Evolutionary conservation across 768 basidiomycete genomes (phyloP).

Genomic region (Rossbeevera mucosa): DNA sequence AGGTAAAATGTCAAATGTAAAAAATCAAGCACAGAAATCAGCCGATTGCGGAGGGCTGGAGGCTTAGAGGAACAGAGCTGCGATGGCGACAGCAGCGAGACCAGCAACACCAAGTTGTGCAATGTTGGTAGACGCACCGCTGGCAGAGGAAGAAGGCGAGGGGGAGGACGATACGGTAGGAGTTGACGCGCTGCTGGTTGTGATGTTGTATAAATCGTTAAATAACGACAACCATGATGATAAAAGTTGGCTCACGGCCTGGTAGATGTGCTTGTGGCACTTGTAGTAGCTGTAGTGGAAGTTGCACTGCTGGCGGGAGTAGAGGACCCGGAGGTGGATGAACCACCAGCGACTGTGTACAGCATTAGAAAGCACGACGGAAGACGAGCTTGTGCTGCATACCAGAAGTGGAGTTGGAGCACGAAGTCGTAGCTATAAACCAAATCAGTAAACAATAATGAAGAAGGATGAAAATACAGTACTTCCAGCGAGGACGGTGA

Average conservation of each 20-base stretch:
- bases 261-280: neutral
- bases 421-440: constrained; percentile 32
- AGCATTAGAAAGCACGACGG: constrained; percentile 12
- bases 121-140: constrained; percentile 39
- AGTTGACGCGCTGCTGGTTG: constrained; percentile 1
- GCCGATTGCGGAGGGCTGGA: constrained; percentile 7
- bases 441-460: constrained; percentile 7
- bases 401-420: constrained; percentile 30
- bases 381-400: constrained; percentile 14
- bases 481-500: constrained; percentile 50
- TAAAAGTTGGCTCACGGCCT: constrained; percentile 17
- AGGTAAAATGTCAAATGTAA: constrained; percentile 13
- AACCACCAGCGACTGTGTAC: constrained; percentile 20
- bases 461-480: constrained; percentile 23
- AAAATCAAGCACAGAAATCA: constrained; percentile 19
- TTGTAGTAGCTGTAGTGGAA: constrained; percentile 1
- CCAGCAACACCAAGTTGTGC: constrained; percentile 44
- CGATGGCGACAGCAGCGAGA: constrained; percentile 31
- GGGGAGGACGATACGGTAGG: neutral
- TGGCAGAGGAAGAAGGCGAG: constrained; percentile 27
- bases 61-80: constrained; percentile 36
- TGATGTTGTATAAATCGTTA: neutral
- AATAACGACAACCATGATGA: constrained; percentile 1
- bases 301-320: neutral
- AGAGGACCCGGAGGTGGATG: constrained; percentile 17